Percentiles rank a stretch among this genome's conserved stretches.
phyloP scores from a whole-genome alignment of 108 stramenopile species.

The Nitzschia inconspicua region DNA sequence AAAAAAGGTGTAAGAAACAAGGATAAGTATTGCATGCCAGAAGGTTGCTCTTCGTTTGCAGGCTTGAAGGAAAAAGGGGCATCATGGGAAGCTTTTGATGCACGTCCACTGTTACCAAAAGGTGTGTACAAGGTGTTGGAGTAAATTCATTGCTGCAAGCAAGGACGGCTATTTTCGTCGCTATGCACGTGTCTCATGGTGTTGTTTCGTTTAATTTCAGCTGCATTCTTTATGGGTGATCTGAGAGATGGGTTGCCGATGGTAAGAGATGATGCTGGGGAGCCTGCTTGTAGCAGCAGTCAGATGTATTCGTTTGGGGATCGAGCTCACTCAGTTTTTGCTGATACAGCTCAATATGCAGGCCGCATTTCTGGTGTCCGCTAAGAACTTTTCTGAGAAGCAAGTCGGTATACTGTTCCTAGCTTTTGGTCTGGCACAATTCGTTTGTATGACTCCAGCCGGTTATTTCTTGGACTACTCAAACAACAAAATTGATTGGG shows the following conservation, averaged over 20 bases:
- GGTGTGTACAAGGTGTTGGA: background rate
- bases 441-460: slow-evolving; percentile 65
- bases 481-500: slow-evolving; percentile 52
- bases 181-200: too few species aligned
- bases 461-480: slow-evolving; percentile 76
- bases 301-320: background rate
- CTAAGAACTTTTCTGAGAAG: slow-evolving; percentile 63
- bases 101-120: slow-evolving; percentile 43
- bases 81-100: slow-evolving; percentile 28
- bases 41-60: too few species aligned
- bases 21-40: too few species aligned
- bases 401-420: slow-evolving; percentile 70
- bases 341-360: slow-evolving; percentile 65
- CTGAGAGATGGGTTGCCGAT: slow-evolving; percentile 76
- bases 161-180: too few species aligned
- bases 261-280: slow-evolving; percentile 33
- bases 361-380: slow-evolving; percentile 62
- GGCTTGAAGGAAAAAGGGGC: too few species aligned
- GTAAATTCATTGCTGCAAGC: too few species aligned
- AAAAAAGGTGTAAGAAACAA: too few species aligned
- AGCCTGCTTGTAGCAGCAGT: too few species aligned
- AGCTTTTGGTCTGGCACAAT: slow-evolving; percentile 72
- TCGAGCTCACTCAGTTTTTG: background rate
- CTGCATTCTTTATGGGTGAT: slow-evolving; percentile 80
- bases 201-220: too few species aligned